A percentile compares a stretch with the other conserved stretches of the same genome.
phyloP scores from a whole-genome alignment of 2,329 filamentous ascomycete species.

The Gliomastix tumulicola region DNA sequence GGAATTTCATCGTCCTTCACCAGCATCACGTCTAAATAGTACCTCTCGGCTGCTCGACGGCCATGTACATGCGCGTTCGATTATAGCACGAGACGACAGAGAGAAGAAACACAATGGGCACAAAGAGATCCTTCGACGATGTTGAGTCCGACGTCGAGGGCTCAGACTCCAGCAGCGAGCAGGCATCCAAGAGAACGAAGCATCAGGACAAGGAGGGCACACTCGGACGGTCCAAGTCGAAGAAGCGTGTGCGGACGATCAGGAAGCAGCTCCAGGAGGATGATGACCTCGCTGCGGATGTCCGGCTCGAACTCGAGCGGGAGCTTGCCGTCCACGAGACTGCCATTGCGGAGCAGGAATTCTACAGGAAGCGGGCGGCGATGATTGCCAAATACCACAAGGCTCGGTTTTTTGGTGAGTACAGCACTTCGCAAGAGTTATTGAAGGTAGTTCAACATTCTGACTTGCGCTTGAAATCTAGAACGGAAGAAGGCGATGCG shows the following conservation, averaged over 20 bases:
- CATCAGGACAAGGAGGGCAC: constrained; percentile 36
- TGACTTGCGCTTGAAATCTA: constrained; percentile 26
- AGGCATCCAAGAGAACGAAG: constrained; percentile 22
- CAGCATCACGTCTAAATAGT: no score
- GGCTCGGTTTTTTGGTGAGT: constrained; percentile 72
- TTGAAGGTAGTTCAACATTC: no score
- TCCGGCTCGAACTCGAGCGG: constrained; percentile 62
- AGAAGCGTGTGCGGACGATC: constrained; percentile 65
- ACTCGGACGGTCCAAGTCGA: constrained; percentile 60
- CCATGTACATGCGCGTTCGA: no score
- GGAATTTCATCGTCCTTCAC: no score
- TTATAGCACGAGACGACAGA: no score
- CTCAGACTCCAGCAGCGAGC: no score
- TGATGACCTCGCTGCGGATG: constrained; percentile 58
- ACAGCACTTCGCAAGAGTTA: neutral
- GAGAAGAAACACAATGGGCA: constrained; percentile 20
- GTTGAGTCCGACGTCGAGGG: constrained; percentile 16
- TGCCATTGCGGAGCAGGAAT: constrained; percentile 52
- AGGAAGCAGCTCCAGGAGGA: constrained; percentile 56
- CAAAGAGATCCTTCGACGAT: constrained; percentile 21
- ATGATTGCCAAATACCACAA: constrained; percentile 80
- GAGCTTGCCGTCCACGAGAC: constrained; percentile 61
- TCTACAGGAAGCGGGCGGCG: constrained; percentile 54
- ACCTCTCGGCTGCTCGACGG: no score
- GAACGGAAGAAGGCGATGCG: constrained; percentile 68